Conservation (phyloP, 2,329 filamentous ascomycete species). For the Xylaria hypoxylon region DNA sequence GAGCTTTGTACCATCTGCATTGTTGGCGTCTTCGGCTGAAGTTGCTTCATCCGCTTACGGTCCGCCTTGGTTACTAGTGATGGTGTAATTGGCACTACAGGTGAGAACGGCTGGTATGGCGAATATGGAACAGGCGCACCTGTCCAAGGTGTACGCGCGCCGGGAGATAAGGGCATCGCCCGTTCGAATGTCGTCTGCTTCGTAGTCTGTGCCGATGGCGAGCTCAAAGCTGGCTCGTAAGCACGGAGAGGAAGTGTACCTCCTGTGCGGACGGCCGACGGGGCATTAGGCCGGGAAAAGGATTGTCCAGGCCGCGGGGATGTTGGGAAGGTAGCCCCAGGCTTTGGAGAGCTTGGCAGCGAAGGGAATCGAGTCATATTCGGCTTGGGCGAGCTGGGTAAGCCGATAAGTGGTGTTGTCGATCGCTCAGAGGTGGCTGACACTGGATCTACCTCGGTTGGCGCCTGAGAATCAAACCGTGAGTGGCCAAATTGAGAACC, state of each 20-base stretch:
- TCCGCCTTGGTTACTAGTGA: conserved; percentile 77
- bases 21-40: conserved; percentile 72
- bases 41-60: conserved; percentile 73
- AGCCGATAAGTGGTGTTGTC: conserved; percentile 63
- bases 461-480: conserved; percentile 55
- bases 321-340: conserved; percentile 47
- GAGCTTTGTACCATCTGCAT: conserved; percentile 70
- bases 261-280: conserved; percentile 67
- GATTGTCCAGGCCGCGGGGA: conserved; percentile 64
- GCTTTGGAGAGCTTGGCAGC: conserved; percentile 54
- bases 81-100: conserved; percentile 81
- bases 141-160: conserved; percentile 71
- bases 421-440: conserved; percentile 66
- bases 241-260: conserved; percentile 70
- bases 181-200: conserved; percentile 76
- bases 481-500: conserved; percentile 56
- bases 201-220: conserved; percentile 64
- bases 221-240: conserved; percentile 67
- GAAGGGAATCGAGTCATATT: conserved; percentile 52
- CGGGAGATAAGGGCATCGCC: conserved; percentile 65
- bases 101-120: conserved; percentile 83
- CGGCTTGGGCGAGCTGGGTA: conserved; percentile 60
- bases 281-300: conserved; percentile 63
- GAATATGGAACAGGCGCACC: conserved; percentile 75
- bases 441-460: conserved; percentile 60